Conservation (phyloP, 306 rosid genomes). For the Gastrolobium bilobum region DNA sequence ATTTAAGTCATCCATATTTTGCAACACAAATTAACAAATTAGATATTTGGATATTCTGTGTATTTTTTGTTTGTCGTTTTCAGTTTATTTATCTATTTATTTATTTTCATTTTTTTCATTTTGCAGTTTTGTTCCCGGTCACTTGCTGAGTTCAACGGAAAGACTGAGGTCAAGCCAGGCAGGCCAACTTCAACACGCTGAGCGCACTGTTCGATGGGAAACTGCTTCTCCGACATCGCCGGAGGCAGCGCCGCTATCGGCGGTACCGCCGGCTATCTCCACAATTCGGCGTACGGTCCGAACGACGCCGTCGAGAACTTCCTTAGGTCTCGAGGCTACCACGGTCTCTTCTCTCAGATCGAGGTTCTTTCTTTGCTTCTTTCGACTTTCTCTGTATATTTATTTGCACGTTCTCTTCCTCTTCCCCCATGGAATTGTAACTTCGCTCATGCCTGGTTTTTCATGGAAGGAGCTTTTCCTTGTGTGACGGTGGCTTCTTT, state of each 20-base stretch:
- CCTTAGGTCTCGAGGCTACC: constrained; percentile 74
- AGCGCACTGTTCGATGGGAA: constrained; percentile 63
- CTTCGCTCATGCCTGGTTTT: constrained; percentile 6
- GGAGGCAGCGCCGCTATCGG: constrained; percentile 72
- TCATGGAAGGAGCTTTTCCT: background rate
- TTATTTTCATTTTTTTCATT: too few relatives aligned
- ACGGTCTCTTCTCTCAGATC: constrained; percentile 84
- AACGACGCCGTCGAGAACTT: constrained; percentile 70
- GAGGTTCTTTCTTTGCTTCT: constrained; percentile 61
- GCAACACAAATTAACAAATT: too few relatives aligned
- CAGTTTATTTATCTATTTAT: too few relatives aligned
- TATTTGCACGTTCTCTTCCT: constrained; percentile 24
- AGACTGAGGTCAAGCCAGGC: background rate
- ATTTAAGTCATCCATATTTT: too few relatives aligned
- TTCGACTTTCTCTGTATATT: background rate
- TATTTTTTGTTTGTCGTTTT: too few relatives aligned
- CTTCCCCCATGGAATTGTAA: background rate
- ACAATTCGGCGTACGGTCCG: constrained; percentile 50
- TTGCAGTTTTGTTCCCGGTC: background rate
- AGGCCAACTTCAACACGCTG: background rate
- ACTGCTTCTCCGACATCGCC: constrained; percentile 79
- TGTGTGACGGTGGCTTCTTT: constrained; percentile 15
- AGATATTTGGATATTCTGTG: too few relatives aligned
- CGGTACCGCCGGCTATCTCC: constrained; percentile 53
- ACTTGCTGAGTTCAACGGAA: constrained; percentile 1